Evolutionary conservation across 2,329 filamentous ascomycete species (phyloP), one percentile per base, ranked within the genome.

Genomic region (Monosporascus ibericus): DNA sequence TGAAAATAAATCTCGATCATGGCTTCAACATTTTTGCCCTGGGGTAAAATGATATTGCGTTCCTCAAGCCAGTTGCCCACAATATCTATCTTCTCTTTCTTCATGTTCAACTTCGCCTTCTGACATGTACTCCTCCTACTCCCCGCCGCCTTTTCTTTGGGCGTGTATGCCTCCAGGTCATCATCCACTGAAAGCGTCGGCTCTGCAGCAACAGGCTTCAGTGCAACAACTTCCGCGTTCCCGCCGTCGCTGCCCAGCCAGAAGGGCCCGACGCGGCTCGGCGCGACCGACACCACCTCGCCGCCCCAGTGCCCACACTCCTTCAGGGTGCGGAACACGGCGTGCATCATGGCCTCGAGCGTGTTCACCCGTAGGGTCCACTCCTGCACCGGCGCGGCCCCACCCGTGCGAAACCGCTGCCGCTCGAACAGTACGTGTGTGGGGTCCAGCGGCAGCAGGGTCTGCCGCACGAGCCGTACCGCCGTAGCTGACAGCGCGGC

Each of bases 311-410:
- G 52, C 1, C 70, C 71, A 48, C 77, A 67, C 18, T 70, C 66
- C 46, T 70, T 69, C 47, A 89, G 63, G 0, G 84, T 80, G 48
- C 78, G 74, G 38, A 92, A 68, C 14, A 84, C 77, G 8, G 86
- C 86, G 73, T 91, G 87, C 0, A 95, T 70, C 84, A 94, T 94
- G 4, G 84, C 82, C 67, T 95, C 90, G 22, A 95, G 78, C 62
- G 87, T 85, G 59, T 92, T 92, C 8, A 95, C 89, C 1, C 88
- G 77, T 40, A 94, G 66, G 3, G 89, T 92, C 90, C 90, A 95
- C 69, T 95, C 88, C 54, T 85, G 81, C 1, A 95, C 83, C 0
- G 83, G 79, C 0, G 80, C 71, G 0, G 72, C 77, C 8, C 86
- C 81, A n/a, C 76, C 78, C 2, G 82, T 85, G 3, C 90, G 84